Evolutionary conservation across 2,329 filamentous ascomycete genomes (phyloP), one percentile per base, ranked within the genome.

Genomic region (Coniochaeta sp.): DNA sequence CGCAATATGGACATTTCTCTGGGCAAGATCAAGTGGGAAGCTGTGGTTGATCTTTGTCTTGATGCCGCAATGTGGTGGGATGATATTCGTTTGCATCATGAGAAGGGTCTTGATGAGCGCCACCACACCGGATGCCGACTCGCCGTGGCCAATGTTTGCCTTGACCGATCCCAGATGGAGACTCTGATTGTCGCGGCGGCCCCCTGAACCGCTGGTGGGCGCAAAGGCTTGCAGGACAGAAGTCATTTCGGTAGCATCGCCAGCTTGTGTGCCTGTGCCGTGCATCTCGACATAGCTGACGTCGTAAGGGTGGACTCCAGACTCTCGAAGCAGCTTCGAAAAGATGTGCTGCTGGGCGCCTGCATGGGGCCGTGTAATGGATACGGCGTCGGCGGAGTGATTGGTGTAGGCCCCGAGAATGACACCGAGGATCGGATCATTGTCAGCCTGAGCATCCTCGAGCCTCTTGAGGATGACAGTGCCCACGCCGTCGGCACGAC

Each of bases 291-390:
- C 53, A 38, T 60, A 66, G 0, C 48, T 24, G 0, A 61, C 65
- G 49, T 85, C 61, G 57, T 57, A 61, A 7, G 50, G 67, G 59
- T 85, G 77, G 27, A 87, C 68, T 35, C 77, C 77, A 31, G 81
- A 77, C 33, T 81, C 73, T 1, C 54, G 38, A 3, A 51, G 47
- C 16, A 53, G 22, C 24, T 24, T 8, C 42, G 40, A 20, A 22
- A n/a, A 45, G 12, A 45, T 40, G 42, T 6, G 27, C 1, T 48
- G 31, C 24, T 53, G 48, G 6, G 35, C 40, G 0, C 52, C 50
- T 0, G 52, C 46, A 32, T 57, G 74, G 0, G 76, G 76, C 30
- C 66, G 60, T 0, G 70, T 70, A n/a, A 77, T 65, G 0, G 69
- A 70, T 1, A 81, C 75, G 7, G 85, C 67, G 2, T 62, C 68